Conservation (phyloP, 2,329 filamentous ascomycete species). For the Teratosphaeria zuluensis region DNA sequence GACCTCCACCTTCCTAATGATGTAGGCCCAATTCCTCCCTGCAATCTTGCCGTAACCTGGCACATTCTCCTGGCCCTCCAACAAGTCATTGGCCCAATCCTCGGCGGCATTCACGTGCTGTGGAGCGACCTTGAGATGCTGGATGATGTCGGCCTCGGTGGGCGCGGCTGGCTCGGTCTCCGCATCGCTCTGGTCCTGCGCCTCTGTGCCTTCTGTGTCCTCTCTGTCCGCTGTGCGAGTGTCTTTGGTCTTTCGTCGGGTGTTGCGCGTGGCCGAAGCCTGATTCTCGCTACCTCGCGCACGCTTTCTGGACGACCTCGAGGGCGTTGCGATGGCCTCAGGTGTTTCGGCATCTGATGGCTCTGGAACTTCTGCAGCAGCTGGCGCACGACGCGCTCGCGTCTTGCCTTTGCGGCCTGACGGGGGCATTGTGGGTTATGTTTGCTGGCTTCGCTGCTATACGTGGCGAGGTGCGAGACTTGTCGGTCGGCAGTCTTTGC, state of each 20-base stretch:
- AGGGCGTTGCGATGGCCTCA: conserved; percentile 39
- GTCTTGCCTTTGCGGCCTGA: conserved; percentile 25
- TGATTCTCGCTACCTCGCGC: conserved; percentile 26
- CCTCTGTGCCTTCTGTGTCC: conserved; percentile 30
- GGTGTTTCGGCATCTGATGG: conserved; percentile 34
- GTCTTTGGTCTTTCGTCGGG: conserved; percentile 26
- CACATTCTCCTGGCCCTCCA: conserved; percentile 36
- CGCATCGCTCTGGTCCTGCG: conserved; percentile 28
- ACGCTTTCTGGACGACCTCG: conserved; percentile 37
- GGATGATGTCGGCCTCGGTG: conserved; percentile 34
- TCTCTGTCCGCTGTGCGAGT: conserved; percentile 21
- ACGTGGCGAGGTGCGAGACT: neutral
- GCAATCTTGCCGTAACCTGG: conserved; percentile 72
- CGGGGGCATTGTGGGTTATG: conserved; percentile 18
- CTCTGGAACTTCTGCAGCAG: conserved; percentile 17
- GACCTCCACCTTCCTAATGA: conserved; percentile 64
- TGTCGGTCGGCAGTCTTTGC: neutral
- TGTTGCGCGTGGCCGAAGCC: conserved; percentile 18
- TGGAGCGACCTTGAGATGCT: conserved; percentile 34
- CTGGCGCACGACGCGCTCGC: conserved; percentile 21
- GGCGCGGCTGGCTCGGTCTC: conserved; percentile 28
- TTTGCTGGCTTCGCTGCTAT: neutral
- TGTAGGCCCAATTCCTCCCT: conserved; percentile 75
- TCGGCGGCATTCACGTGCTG: conserved; percentile 47
- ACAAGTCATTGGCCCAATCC: conserved; percentile 45